Percentiles rank a stretch among this genome's conserved stretches.
Conservation (phyloP, 2,329 filamentous ascomycete genomes). For the Colletotrichum lupini region DNA sequence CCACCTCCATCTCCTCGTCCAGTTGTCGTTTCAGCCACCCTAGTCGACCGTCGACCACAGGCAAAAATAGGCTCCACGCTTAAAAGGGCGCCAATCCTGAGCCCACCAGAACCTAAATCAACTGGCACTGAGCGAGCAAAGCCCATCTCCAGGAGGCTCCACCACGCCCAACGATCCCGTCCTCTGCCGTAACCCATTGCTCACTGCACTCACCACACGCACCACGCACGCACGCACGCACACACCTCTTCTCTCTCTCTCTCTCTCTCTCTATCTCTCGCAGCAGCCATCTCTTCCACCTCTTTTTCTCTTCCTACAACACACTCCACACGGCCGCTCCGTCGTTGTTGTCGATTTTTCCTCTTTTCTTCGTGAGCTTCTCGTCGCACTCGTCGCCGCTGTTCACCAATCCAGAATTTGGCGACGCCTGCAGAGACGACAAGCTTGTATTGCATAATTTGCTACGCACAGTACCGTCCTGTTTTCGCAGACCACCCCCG, state of each 20-base stretch:
- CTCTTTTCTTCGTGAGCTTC: background rate
- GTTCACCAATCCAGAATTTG: background rate
- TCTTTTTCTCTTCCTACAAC: slow-evolving; percentile 20
- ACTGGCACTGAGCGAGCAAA: slow-evolving; percentile 36
- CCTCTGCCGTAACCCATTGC: slow-evolving; percentile 26
- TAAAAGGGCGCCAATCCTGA: slow-evolving; percentile 36
- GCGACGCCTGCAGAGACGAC: background rate
- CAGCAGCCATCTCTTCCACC: slow-evolving; percentile 19
- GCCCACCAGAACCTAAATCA: slow-evolving; percentile 36
- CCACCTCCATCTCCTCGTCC: background rate
- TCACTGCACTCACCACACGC: background rate
- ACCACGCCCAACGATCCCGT: slow-evolving; percentile 35
- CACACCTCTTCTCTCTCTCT: slow-evolving; percentile 20
- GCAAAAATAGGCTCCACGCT: slow-evolving; percentile 37
- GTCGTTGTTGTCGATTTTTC: background rate
- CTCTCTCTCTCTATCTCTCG: slow-evolving; percentile 15
- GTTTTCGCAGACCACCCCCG: slow-evolving; percentile 27
- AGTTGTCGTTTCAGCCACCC: slow-evolving; percentile 35
- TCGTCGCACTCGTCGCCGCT: background rate
- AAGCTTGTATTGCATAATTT: background rate
- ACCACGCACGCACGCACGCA: slow-evolving; percentile 2
- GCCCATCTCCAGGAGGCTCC: slow-evolving; percentile 34
- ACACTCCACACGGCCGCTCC: background rate
- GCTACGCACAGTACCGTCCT: slow-evolving; percentile 1
- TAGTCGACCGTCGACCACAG: slow-evolving; percentile 33